Evolutionary conservation across 352 stramenopile genomes (phyloP).

Genomic region (Phytophthora sp.): DNA sequence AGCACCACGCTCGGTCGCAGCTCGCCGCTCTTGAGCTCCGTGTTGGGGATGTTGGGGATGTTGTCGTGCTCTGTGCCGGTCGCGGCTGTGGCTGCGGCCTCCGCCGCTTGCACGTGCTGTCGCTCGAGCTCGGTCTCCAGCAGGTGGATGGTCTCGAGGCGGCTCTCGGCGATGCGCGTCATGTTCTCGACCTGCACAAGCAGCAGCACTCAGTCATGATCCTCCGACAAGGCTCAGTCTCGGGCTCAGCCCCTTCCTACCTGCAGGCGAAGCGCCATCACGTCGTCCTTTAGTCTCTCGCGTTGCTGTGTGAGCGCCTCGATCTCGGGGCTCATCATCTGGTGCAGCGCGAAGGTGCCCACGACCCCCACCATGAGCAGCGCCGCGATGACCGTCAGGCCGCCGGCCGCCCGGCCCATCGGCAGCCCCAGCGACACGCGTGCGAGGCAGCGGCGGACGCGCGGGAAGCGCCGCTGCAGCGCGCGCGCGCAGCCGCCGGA

Average conservation of each 20-base stretch:
- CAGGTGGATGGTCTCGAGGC: conserved; percentile 73
- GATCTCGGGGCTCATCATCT: conserved; percentile 82
- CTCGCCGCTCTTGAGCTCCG: conserved; percentile 16
- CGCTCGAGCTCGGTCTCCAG: conserved; percentile 76
- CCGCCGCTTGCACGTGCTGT: conserved; percentile 57
- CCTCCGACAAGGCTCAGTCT: background rate
- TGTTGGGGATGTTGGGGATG: conserved; percentile 7
- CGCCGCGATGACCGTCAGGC: conserved; percentile 52
- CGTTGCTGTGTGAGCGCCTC: conserved; percentile 68
- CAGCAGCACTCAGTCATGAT: conserved; percentile 10
- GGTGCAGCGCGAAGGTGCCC: conserved; percentile 72
- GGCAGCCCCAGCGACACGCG: conserved; percentile 43
- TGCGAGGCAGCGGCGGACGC: conserved; percentile 22
- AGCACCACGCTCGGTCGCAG: conserved; percentile 40
- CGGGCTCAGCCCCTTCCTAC: conserved; percentile 13
- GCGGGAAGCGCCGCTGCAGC: conserved; percentile 33
- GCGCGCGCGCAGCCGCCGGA: conserved; percentile 20
- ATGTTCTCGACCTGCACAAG: conserved; percentile 62
- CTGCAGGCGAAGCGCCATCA: conserved; percentile 54
- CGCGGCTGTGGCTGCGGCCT: conserved; percentile 31
- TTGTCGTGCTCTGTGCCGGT: conserved; percentile 6
- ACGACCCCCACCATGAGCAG: conserved; percentile 67
- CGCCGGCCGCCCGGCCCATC: conserved; percentile 33
- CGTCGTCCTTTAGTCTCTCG: conserved; percentile 55
- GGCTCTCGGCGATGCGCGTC: conserved; percentile 68